Evolutionary conservation across 208 protist genomes (phyloP), one percentile per base, ranked within the genome.

Genomic region (Trypanosoma scelopori): DNA sequence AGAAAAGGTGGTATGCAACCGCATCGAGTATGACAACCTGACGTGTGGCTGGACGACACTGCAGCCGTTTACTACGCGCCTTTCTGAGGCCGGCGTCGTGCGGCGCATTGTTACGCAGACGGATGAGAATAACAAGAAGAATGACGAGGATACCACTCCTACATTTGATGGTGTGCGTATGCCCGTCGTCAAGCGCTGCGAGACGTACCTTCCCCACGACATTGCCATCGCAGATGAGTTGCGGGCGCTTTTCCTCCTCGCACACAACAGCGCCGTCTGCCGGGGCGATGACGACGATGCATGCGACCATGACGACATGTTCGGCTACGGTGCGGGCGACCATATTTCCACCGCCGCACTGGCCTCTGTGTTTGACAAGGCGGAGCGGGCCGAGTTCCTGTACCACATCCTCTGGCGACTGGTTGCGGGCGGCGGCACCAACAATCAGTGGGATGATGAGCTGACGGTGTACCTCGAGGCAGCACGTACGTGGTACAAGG

Each of bases 391-490:
- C 15, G 87, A 93, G 67, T 77, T 91, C 32, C 60, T 93, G 15
- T 95, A 84, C 56, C 87, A 93, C 70, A 49, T 89, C 49, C 13
- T 93, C 27, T 87, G 79, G 78, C 70, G 83, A 11, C 74, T 95
- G 25, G 57, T 90, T 32, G 79, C 80, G 0, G 90, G 90, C 23
- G 77, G 81, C 16, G 87, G 90, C 7, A 68, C 68, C 20, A 72
- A 87, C 69, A 93, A 92, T 48, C 87, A 95, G 58, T 95, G 77
- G 51, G 87, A 95, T 28, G 90, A 93, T 22, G 74, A 89, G 37
- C 77, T 89, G 9, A 51, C 47, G 16, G 64, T 81, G 18, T 93
- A 93, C 67, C 13, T 79, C 23, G 57, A 76, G 42, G 79, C 74
- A 1, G 69, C 76, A 0, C 50, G 79, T 3, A 58, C 60, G 49